Base-by-base conservation (phyloP, 164 flowering plant species). In the Dillenia turbinata region DNA sequence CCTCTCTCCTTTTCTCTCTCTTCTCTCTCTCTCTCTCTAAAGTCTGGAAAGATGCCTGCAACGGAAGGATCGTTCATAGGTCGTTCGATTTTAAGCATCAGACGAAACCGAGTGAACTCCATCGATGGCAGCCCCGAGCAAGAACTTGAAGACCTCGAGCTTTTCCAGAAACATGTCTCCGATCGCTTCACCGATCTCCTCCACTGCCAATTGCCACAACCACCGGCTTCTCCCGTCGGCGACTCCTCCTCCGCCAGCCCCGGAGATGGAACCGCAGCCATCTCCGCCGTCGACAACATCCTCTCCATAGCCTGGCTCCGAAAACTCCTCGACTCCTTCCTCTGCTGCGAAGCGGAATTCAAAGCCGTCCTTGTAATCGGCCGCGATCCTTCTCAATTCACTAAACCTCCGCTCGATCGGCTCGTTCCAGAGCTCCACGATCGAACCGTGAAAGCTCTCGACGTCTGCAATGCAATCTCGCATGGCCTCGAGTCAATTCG, bases 331-430 rank as follows among this genome's bases (percentile, higher is more conserved):
- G 96, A 89, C 60, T 70, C 56, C 8, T 84, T 76, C 64, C 79
- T 89, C 56, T 85, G 86, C 60, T 89, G 93, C 61, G 96, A 89
- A 65, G 80, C 93, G 0, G 88, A 89, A 49, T 89, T 87, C 78
- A 89, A 85, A 68, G 91, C 85, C 13, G 57, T 83, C 6, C 55
- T 89, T 16, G 19, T 87, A 8, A 72, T 79, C 69, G 84, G 84
- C 5, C 81, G 90, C 5, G 92, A 87, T 58, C 82, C 84, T 0
- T 66, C 87, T 12, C 85, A 79, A 12, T 52, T 85, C 15, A 19
- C 69, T 1, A 79, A 76, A 48, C 85, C 92, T 0, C 91, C 96
- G 0, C 76, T 85, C 14, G 93, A 85, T 53, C 83, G 87, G 9
- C 68, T 87, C 40, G 56, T 89, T 22, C 85, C 85, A 1, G 96